Evolutionary conservation across 1,284 basidiomycete species (phyloP), one percentile per base, ranked within the genome.

Genomic region (Trichosporon asahii): DNA sequence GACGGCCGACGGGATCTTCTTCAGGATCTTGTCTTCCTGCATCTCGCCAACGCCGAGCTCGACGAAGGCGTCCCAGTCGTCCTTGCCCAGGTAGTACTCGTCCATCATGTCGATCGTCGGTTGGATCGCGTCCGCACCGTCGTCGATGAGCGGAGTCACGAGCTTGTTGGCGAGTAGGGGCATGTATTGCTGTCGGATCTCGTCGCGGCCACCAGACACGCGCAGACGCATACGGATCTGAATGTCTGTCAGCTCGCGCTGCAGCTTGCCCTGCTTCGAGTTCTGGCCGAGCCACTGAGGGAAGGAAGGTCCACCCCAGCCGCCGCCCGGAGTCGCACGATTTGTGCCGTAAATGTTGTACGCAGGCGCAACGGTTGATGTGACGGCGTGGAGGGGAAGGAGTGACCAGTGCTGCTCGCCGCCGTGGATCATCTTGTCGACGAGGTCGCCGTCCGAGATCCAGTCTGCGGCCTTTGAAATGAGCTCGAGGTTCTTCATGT

Each of bases 211-310:
- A 1, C 93, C 95, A 1, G 94, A 95, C 0, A 95, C 92, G 75
- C 91, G 91, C 65, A 98, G 86, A 1, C 97, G 89, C 95, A 99
- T 98, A 67, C 91, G 91, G 66, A 94, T 91, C 81, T 98, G 96
- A 21, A 98, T 89, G 73, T 99, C 97, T 29, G 89, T 89, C 23
- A 98, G 86, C 73, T 92, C 90, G 63, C 95, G 88, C 66, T 82
- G 86, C 4, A 98, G 86, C 77, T 97, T 96, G 74, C 84, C 86
- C 82, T 92, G 91, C 79, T 95, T 98, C 64, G 95, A 98, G 81
- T 98, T 98, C 80, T 98, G 94, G 12, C 96, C 96, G 8, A 99
- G 89, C 94, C 95, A 98, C 93, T 95, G 76, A 65, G 94, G 94
- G 87, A 97, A 95, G 0, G 87, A 79, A 0, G 88, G 86, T 0